phyloP scores from a whole-genome alignment of 768 basidiomycete genomes.

The Boletus patriciae region DNA sequence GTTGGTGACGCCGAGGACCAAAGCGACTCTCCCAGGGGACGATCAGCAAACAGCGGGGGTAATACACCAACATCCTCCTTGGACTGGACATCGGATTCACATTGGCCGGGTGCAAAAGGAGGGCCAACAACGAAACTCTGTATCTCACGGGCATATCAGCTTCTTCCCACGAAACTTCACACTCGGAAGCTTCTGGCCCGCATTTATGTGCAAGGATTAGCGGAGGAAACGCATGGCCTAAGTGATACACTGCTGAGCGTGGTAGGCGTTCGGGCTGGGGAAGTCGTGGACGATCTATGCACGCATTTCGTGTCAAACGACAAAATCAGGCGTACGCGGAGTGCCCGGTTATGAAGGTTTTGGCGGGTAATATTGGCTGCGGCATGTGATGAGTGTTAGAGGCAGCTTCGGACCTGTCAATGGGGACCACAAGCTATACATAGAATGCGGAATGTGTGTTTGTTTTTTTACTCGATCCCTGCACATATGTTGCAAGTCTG shows the following conservation, averaged over 20 bases:
- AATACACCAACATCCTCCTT: constrained; percentile 13
- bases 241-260: constrained; percentile 50
- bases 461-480: neutral
- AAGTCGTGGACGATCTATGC: constrained; percentile 42
- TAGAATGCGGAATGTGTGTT: too few species aligned
- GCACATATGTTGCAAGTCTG: neutral
- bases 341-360: constrained; percentile 10
- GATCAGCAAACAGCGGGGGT: constrained; percentile 3
- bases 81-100: constrained; percentile 19
- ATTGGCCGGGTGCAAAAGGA: constrained; percentile 17
- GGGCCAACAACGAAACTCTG: constrained; percentile 15
- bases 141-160: constrained; percentile 44
- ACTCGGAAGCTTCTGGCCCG: constrained; percentile 18
- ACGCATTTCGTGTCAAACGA: constrained; percentile 1
- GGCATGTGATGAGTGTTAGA: neutral
- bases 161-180: constrained; percentile 31
- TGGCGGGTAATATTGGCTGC: neutral
- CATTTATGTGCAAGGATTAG: constrained; percentile 39
- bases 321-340: neutral
- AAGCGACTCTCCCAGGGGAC: neutral
- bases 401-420: neutral
- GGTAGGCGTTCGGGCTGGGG: constrained; percentile 43
- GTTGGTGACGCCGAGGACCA: neutral
- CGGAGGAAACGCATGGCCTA: constrained; percentile 40
- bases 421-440: neutral